Evolutionary conservation across 805 yeast genomes (phyloP).

Genomic region (Yamadazyma philogaea): DNA sequence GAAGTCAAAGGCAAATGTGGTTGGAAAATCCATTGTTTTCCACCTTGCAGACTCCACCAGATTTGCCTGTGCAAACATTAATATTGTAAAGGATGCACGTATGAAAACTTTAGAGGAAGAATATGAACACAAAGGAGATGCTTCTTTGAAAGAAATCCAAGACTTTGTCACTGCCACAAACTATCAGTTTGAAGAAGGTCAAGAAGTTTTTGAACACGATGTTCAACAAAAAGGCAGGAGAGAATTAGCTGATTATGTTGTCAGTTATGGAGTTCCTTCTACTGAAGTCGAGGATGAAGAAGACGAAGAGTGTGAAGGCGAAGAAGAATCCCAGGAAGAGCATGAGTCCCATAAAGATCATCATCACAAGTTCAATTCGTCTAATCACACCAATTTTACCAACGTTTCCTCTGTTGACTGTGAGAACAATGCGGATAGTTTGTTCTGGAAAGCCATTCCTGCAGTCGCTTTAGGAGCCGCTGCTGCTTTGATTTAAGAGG

Average conservation of each 20-base stretch:
- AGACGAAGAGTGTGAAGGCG: conserved; percentile 1
- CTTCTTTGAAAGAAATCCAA: conserved; percentile 12
- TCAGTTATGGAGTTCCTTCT: conserved; percentile 1
- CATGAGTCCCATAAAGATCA: not conserved
- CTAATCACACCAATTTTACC: conserved; percentile 11
- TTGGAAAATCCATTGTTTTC: conserved; percentile 55
- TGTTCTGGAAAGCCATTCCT: conserved; percentile 2
- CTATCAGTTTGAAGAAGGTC: conserved; percentile 6
- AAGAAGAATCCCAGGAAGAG: not conserved
- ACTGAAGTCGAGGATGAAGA: conserved; percentile 3
- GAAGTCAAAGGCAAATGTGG: conserved; percentile 52
- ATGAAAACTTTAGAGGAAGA: conserved; percentile 17
- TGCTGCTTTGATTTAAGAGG: conserved; percentile 9
- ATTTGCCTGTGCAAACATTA: conserved; percentile 63
- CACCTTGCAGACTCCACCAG: conserved; percentile 54
- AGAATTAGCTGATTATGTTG: not conserved
- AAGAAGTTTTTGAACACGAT: conserved; percentile 12
- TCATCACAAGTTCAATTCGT: not conserved
- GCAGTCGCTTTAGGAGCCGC: conserved; percentile 3
- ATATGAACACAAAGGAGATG: conserved; percentile 13
- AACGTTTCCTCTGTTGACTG: conserved; percentile 14
- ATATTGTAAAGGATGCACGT: conserved; percentile 21
- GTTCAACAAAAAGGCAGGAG: conserved; percentile 1
- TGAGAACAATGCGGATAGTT: conserved; percentile 12
- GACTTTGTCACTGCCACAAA: conserved; percentile 8